Percentiles rank a stretch among this genome's conserved stretches.
These are phyloP conservation scores for Scedosporium apiospermum DNA, from an alignment of 2,329 filamentous ascomycete genomes.

Conservation along the genomic window DNA sequence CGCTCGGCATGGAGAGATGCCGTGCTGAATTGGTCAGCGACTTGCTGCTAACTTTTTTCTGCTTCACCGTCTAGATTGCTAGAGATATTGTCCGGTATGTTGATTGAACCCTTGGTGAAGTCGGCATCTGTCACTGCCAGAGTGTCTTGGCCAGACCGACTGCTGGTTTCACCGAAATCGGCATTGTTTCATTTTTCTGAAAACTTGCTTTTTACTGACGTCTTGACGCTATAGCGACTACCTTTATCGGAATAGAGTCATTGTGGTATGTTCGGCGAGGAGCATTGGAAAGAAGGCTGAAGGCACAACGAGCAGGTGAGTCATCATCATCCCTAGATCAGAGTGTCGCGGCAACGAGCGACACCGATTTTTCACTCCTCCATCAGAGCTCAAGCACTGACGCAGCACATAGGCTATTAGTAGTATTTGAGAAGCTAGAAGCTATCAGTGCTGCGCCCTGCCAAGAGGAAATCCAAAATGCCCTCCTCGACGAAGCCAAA, in stretches of 20 bases:
- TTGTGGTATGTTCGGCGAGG: conserved; percentile 90
- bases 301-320: conserved; percentile 89
- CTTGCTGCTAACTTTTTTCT: background rate
- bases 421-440: conserved; percentile 49
- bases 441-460: conserved; percentile 42
- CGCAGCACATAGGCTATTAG: conserved; percentile 34
- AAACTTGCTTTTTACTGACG: background rate
- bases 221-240: conserved; percentile 10
- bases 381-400: background rate
- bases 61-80: conserved; percentile 24
- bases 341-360: no score
- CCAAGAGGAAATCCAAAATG: conserved; percentile 40
- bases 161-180: no score
- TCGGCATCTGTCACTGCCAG: background rate
- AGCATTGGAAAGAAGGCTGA: conserved; percentile 91
- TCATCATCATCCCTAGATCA: conserved; percentile 16
- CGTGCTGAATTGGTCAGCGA: background rate
- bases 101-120: background rate
- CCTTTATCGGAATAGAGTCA: conserved; percentile 63
- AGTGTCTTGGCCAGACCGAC: background rate
- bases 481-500: conserved; percentile 55
- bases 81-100: conserved; percentile 32
- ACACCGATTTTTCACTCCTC: background rate
- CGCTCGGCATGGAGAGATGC: background rate
- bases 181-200: background rate